A percentile compares a stretch with the other conserved stretches of the same genome.
phyloP scores from a whole-genome alignment of 2,329 filamentous ascomycete species.

The Ophiostoma perfectum region DNA sequence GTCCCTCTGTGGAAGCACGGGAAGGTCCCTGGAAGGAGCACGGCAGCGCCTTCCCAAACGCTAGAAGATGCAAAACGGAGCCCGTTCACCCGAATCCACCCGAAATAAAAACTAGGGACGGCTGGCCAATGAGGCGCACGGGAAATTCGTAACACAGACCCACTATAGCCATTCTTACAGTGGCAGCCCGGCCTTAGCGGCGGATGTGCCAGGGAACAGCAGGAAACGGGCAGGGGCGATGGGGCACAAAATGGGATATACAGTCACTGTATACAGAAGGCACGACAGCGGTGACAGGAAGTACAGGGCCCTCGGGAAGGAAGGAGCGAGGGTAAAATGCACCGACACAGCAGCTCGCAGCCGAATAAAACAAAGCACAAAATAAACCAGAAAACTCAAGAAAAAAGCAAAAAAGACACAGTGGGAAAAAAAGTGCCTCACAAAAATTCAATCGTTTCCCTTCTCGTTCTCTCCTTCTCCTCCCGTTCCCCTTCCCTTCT shows the following conservation, averaged over 20 bases:
- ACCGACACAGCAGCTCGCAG: constrained; percentile 7
- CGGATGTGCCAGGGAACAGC: too few species aligned
- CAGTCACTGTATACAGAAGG: too few species aligned
- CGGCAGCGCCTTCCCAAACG: not conserved
- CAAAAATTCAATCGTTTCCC: constrained; percentile 6
- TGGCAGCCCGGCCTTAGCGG: not conserved
- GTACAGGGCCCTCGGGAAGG: not conserved
- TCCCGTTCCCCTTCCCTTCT: constrained; percentile 15
- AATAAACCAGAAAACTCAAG: not conserved
- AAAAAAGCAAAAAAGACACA: constrained; percentile 5
- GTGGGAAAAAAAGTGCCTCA: constrained; percentile 23
- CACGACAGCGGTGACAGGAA: not conserved
- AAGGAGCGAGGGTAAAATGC: not conserved
- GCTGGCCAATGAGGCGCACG: constrained; percentile 13
- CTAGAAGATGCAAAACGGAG: constrained; percentile 1
- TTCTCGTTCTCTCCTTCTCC: not conserved
- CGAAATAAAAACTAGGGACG: constrained; percentile 23
- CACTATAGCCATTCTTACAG: constrained; percentile 6
- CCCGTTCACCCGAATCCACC: constrained; percentile 27
- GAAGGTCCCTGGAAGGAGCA: not conserved
- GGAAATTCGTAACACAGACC: constrained; percentile 11
- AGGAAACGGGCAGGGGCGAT: too few species aligned
- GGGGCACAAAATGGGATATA: too few species aligned
- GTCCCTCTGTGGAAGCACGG: too few species aligned
- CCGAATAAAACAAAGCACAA: not conserved